phyloP scores from a whole-genome alignment of 257 asterid genomes.

The Solanum infundibuliforme region DNA sequence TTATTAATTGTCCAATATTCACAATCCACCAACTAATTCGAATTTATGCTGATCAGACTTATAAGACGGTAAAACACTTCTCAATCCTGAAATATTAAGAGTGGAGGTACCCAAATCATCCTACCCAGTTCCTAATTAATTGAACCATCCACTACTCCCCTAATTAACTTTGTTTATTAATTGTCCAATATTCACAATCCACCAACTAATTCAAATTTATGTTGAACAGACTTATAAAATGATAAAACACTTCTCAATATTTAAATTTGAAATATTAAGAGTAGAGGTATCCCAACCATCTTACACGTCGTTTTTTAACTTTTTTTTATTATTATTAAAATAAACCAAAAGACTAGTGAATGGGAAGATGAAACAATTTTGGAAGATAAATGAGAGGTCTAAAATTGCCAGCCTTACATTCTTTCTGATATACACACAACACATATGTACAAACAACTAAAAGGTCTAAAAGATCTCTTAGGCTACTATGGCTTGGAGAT shows the following conservation, averaged over 20 bases:
- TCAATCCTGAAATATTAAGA: background rate
- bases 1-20: no score
- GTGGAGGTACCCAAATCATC: background rate
- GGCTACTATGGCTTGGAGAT: constrained; percentile 16
- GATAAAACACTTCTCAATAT: background rate
- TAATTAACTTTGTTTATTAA: background rate
- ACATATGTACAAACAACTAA: constrained; percentile 11
- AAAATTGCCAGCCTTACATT: constrained; percentile 37
- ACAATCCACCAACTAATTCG: no score
- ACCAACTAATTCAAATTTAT: no score
- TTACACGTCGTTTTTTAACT: no score
- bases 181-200: background rate
- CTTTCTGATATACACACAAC: constrained; percentile 8
- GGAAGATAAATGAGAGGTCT: constrained; percentile 47
- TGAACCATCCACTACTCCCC: background rate
- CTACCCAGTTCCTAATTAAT: background rate
- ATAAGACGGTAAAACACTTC: no score
- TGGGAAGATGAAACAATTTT: constrained; percentile 9
- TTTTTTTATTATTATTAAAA: no score
- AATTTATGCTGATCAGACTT: no score
- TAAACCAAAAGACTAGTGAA: background rate
- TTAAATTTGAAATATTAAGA: no score
- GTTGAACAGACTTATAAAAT: no score
- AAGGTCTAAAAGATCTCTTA: constrained; percentile 1
- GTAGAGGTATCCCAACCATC: background rate